These are phyloP conservation scores for Stagonosporopsis vannaccii DNA, from an alignment of 2,329 filamentous ascomycete genomes.

Conservation along the genomic window DNA sequence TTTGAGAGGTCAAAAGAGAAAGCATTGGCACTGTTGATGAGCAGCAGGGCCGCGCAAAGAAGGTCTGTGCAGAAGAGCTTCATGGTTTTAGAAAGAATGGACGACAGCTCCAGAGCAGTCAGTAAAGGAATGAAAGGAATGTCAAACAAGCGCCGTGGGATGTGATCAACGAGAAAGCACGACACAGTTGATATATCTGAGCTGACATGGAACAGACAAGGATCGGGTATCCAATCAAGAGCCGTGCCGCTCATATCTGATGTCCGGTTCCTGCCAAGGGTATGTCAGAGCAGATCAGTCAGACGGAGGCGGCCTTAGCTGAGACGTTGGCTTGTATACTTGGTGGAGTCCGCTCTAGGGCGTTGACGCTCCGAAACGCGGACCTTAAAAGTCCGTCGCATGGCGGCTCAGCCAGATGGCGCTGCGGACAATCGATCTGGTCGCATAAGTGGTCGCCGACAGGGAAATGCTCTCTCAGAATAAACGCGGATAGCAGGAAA, in stretches of 20 bases:
- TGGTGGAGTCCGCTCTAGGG: conserved; percentile 1
- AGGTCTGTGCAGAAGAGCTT: conserved; percentile 4
- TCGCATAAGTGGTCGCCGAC: not conserved
- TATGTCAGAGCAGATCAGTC: not conserved
- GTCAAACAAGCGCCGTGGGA: not conserved
- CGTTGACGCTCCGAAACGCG: not conserved
- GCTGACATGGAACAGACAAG: not conserved
- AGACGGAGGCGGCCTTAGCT: not conserved
- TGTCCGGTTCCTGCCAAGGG: conserved; percentile 9
- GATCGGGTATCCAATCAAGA: not conserved
- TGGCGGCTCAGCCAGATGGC: not conserved
- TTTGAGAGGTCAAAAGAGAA: conserved; percentile 15
- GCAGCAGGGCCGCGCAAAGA: conserved; percentile 11
- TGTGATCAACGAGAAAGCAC: not conserved
- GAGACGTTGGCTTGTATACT: not conserved
- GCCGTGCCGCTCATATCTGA: not conserved
- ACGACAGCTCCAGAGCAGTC: conserved; percentile 18
- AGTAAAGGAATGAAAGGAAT: not conserved
- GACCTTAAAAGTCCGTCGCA: not conserved
- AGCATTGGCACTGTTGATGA: conserved; percentile 8
- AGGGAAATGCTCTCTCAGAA: not conserved
- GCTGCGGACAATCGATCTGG: not conserved
- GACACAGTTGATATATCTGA: conserved; percentile 3
- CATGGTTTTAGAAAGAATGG: conserved; percentile 18
- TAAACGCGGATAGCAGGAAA: not conserved